Base-by-base conservation (phyloP, 345 rosid genomes). In the Gossypium herbaceum region DNA sequence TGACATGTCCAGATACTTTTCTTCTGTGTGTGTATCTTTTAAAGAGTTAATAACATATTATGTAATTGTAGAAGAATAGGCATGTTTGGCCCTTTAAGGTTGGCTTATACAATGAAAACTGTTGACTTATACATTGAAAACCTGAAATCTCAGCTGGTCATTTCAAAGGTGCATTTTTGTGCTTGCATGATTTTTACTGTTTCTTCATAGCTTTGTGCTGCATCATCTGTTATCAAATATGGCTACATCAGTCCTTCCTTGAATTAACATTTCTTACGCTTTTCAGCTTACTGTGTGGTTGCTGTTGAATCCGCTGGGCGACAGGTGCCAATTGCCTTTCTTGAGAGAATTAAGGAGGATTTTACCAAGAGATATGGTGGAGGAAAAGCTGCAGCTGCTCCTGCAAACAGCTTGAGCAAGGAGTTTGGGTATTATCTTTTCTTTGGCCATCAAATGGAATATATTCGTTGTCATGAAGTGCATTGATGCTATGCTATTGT, bases 231-330 rank as follows among this genome's bases (percentile, higher is more conserved):
- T 48, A 24, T 48, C 20, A 68, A 15, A 48, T 68, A 24, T 24
- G 20, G 54, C 34, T 66, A 20, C 29, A 5, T 44, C 9, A 16
- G 24, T 55, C 55, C 41, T 73, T 59, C 13, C 27, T 44, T 59
- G 17, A 47, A 55, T 74, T 56, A 64, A 13, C 72, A 52, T 12
- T 44, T 9, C 16, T 48, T 20, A 10, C 67, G n/a, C 70, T 75
- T 54, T 74, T 85, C 80, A 86, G 87, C 85, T 51, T 86, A 80
- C 74, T 84, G 89, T 24, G 85, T 85, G 61, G 88, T 85, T 62
- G 88, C 88, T 12, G 77, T 73, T 44, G 86, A 85, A 64, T 79
- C 86, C 39, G 85, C 78, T 50, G 88, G 87, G 70, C 82, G 81
- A 55, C 85, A 86, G 78, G 57, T 84, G 62, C 87, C 87, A 57